Base-by-base conservation (phyloP, 2,329 filamentous ascomycete species). In the Fusarium zealandicum region DNA sequence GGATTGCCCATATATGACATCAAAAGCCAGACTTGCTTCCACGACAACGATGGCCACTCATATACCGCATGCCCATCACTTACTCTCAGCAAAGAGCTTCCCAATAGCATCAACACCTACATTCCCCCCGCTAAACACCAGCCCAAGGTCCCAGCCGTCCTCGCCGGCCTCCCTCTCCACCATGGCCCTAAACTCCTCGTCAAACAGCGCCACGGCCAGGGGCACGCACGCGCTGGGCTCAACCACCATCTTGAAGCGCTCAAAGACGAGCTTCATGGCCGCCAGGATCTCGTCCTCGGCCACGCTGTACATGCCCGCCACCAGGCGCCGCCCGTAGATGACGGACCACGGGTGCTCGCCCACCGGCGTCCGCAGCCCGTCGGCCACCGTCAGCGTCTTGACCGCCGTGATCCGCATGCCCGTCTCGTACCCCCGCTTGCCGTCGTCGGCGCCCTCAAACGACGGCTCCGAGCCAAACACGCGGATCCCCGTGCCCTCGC, bases 401-500 rank as follows among this genome's bases (percentile, higher is more conserved):
- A 97, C 93, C 0, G 71, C 72, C 59, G 83, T 78, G 32, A 98
- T 81, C 11, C 92, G 81, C 63, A 76, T 63, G 0, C 89, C 87
- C 0, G 80, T 70, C 45, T 82, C 82, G 27, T 93, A 81, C 0
- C 91, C 91, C 2, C 90, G 79, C 55, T 86, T 82, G 31, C 83
- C 89, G 75, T 98, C 93, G 75, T 98, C 92, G 1, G 87, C 93
- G 41, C 92, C 93, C 69, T 96, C 76, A 69, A 89, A 91, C 17
- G 78, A 82, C 1, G 95, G 93, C 76, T 98, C 95, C 0, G 92
- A 88, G 16, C 92, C 93, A 73, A 95, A 98, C 1, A 97, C 92
- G 1, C 75, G 75, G 44, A 90, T 90, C 0, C 85, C 83, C 0
- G 90, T 93, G 17, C 84, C 85, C 38, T 88, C 81, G 65, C 88